Evolutionary conservation across 768 basidiomycete genomes (phyloP).

Genomic region (Polyporus arcularius): DNA sequence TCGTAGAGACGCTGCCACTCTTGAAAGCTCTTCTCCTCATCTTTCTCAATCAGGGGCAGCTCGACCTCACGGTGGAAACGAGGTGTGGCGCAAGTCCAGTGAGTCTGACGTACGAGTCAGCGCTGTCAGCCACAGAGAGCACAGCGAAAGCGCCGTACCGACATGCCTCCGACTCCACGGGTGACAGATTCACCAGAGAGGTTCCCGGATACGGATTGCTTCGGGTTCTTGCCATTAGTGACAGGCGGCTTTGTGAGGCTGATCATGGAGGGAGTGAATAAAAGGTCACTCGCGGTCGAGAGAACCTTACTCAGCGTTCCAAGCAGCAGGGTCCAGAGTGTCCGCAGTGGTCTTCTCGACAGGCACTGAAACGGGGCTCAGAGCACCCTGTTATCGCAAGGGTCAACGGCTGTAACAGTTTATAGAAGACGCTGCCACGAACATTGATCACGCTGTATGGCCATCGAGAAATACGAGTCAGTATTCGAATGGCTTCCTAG

Average conservation of each 20-base stretch:
- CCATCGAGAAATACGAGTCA: too few species aligned
- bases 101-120: background rate
- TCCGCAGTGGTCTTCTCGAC: background rate
- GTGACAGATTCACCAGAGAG: conserved; percentile 27
- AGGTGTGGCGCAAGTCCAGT: conserved; percentile 27
- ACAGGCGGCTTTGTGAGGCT: background rate
- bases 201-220: conserved; percentile 11
- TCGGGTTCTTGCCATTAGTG: conserved; percentile 13
- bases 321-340: background rate
- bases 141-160: conserved; percentile 5
- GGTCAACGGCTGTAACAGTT: too few species aligned
- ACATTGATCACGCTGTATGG: too few species aligned
- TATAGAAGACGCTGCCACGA: too few species aligned
- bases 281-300: too few species aligned
- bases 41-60: conserved; percentile 8
- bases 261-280: too few species aligned
- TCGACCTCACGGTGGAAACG: conserved; percentile 14
- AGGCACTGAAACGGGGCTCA: conserved; percentile 1
- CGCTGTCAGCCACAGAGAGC: background rate
- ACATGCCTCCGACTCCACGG: conserved; percentile 29
- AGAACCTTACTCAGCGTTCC: background rate
- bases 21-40: conserved; percentile 1
- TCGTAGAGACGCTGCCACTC: conserved; percentile 23
- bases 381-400: background rate
- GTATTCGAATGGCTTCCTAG: too few species aligned